phyloP scores from a whole-genome alignment of 768 basidiomycete genomes.

The Nevesoporus exiguus region DNA sequence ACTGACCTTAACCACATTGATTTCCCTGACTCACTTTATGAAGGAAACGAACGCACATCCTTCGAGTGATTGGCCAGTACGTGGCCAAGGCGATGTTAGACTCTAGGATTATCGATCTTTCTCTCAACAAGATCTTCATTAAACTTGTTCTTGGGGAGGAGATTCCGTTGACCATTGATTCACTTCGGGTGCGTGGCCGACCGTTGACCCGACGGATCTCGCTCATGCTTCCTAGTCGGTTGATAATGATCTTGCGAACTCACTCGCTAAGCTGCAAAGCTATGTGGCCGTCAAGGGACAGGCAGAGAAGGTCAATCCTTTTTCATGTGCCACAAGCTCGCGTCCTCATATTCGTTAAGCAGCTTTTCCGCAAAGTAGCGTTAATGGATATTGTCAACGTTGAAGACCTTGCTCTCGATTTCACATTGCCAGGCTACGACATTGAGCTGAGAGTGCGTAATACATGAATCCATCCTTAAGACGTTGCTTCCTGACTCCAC shows the following conservation, averaged over 20 bases:
- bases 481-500: neutral
- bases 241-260: slow-evolving; percentile 81
- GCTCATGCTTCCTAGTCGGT: slow-evolving; percentile 54
- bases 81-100: slow-evolving; percentile 96
- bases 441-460: slow-evolving; percentile 78
- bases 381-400: slow-evolving; percentile 62
- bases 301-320: slow-evolving; percentile 51
- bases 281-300: slow-evolving; percentile 51
- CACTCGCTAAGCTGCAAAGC: slow-evolving; percentile 72
- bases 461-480: neutral
- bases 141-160: slow-evolving; percentile 86
- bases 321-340: neutral
- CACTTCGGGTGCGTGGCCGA: slow-evolving; percentile 62
- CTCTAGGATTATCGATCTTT: slow-evolving; percentile 94
- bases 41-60: slow-evolving; percentile 82
- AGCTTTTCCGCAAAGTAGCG: slow-evolving; percentile 56
- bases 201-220: neutral
- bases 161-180: slow-evolving; percentile 78
- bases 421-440: slow-evolving; percentile 94
- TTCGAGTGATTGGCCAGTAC: slow-evolving; percentile 91
- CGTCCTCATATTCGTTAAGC: slow-evolving; percentile 2
- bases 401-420: slow-evolving; percentile 90
- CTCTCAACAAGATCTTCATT: slow-evolving; percentile 93
- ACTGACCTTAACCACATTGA: neutral
- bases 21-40: slow-evolving; percentile 1